Conservation (phyloP, 768 basidiomycete species). For the Mycena alexandri region DNA sequence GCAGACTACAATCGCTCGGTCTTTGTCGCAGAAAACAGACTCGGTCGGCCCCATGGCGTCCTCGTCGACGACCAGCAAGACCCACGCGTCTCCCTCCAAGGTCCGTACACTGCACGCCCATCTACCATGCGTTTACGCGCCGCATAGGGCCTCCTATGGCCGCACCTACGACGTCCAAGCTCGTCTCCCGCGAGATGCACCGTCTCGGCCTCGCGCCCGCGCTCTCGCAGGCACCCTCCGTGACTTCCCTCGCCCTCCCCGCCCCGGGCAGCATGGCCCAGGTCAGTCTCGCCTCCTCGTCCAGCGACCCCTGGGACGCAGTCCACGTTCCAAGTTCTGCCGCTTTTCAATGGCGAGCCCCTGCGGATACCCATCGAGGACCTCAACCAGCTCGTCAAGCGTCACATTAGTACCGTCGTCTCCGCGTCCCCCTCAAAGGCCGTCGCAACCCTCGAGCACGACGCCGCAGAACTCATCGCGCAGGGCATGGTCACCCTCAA, state of each 20-base stretch:
- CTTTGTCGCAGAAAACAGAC: slow-evolving; percentile 56
- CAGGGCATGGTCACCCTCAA: slow-evolving; percentile 94
- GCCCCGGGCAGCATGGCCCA: slow-evolving; percentile 55
- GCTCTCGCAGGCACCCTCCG: slow-evolving; percentile 63
- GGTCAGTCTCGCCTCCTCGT: slow-evolving; percentile 55
- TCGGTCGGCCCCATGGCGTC: slow-evolving; percentile 52
- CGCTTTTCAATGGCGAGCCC: slow-evolving; percentile 92
- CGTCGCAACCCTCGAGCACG: slow-evolving; percentile 77
- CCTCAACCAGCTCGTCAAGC: slow-evolving; percentile 83
- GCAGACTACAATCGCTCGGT: slow-evolving; percentile 1
- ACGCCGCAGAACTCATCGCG: slow-evolving; percentile 85
- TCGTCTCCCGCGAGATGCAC: slow-evolving; percentile 89
- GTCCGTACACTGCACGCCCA: slow-evolving; percentile 39
- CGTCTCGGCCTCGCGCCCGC: slow-evolving; percentile 72
- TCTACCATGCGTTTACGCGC: slow-evolving; percentile 12
- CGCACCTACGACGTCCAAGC: slow-evolving; percentile 85
- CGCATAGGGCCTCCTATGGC: slow-evolving; percentile 65
- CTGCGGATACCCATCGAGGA: slow-evolving; percentile 91
- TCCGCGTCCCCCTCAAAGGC: slow-evolving; percentile 82
- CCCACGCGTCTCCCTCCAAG: slow-evolving; percentile 67
- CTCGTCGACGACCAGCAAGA: slow-evolving; percentile 52
- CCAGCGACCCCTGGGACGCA: slow-evolving; percentile 83
- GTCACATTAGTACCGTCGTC: slow-evolving; percentile 81
- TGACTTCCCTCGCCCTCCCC: slow-evolving; percentile 59
- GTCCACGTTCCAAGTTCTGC: slow-evolving; percentile 90